These are phyloP conservation scores for Debaryomyces nepalensis DNA, from an alignment of 1,139 yeast genomes.

Conservation along the genomic window DNA sequence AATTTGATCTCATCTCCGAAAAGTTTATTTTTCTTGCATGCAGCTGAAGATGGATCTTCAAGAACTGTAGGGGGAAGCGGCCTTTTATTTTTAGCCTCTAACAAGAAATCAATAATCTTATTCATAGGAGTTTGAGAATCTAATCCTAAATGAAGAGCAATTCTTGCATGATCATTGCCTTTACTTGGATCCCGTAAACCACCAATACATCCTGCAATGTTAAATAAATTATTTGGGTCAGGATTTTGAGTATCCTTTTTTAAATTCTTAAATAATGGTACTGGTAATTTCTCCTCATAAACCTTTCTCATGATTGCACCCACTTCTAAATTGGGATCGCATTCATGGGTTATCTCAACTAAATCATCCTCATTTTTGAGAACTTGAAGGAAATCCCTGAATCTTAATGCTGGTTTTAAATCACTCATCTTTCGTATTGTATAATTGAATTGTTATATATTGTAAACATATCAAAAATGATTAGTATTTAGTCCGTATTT, in stretches of 20 bases:
- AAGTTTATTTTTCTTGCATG: constrained; percentile 19
- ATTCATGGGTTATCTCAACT: constrained; percentile 21
- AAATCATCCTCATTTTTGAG: constrained; percentile 22
- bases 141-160: constrained; percentile 24
- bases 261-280: constrained; percentile 21
- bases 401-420: constrained; percentile 23
- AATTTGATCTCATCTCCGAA: constrained; percentile 21
- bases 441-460: too few relatives aligned
- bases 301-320: constrained; percentile 26
- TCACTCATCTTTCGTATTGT: constrained; percentile 4
- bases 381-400: constrained; percentile 23
- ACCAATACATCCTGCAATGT: constrained; percentile 21
- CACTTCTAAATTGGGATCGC: constrained; percentile 23
- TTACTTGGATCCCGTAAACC: constrained; percentile 18
- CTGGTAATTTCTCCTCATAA: constrained; percentile 20
- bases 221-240: constrained; percentile 18
- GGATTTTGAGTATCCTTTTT: constrained; percentile 17
- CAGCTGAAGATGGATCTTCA: constrained; percentile 16
- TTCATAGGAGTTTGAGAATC: constrained; percentile 31
- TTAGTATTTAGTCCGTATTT: too few relatives aligned
- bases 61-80: constrained; percentile 17
- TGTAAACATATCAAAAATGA: too few relatives aligned
- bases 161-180: constrained; percentile 23
- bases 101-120: constrained; percentile 35
- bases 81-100: constrained; percentile 18